phyloP scores from a whole-genome alignment of 2,329 filamentous ascomycete genomes.

The Colletotrichum noveboracense region DNA sequence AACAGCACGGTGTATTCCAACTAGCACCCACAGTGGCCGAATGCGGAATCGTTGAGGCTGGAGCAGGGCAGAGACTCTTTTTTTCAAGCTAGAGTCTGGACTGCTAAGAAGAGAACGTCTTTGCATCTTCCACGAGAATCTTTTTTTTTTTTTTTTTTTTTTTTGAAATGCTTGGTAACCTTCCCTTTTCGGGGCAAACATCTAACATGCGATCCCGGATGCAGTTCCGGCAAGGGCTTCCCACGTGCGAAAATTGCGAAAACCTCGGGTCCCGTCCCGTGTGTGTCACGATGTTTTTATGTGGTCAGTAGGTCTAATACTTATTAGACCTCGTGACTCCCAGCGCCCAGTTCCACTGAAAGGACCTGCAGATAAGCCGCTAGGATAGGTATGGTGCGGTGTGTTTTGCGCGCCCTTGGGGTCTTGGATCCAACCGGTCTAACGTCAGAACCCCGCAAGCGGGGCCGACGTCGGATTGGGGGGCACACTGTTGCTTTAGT shows the following conservation, averaged over 20 bases:
- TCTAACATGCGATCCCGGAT: not conserved
- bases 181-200: not conserved
- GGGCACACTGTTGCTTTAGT: not conserved
- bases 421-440: not conserved
- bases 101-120: not conserved
- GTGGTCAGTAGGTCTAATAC: not conserved
- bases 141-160: not conserved
- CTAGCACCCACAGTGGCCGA: not conserved
- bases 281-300: not conserved
- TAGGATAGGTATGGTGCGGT: not conserved
- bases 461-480: not conserved
- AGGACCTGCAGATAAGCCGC: not conserved
- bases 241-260: not conserved
- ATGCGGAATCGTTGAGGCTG: not conserved
- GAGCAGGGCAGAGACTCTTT: not conserved
- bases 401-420: not conserved
- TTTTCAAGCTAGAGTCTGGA: rapidly evolving
- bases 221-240: not conserved
- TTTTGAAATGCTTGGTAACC: rapidly evolving
- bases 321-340: not conserved
- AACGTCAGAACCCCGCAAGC: not conserved
- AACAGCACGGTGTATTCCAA: not conserved
- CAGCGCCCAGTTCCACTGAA: not conserved
- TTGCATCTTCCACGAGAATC: rapidly evolving
- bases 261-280: not conserved